These are phyloP conservation scores for Kandelia obovata DNA, from an alignment of 345 rosid genomes.

Conservation along the genomic window DNA sequence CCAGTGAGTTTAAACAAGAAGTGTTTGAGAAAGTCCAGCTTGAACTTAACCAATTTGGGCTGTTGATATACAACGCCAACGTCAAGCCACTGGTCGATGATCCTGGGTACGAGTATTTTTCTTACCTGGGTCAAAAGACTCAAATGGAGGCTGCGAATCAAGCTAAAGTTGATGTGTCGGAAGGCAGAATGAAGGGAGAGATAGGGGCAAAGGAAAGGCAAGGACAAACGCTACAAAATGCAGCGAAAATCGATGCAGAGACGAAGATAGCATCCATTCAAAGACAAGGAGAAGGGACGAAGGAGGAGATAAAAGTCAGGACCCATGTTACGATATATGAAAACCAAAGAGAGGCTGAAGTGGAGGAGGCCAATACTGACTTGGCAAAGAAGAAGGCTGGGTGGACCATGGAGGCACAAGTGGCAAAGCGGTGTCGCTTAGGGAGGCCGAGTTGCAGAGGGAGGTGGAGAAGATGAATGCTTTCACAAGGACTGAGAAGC, in stretches of 20 bases:
- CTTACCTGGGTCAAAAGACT: slow-evolving; percentile 80
- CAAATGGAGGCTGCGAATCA: slow-evolving; percentile 89
- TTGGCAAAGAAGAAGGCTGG: slow-evolving; percentile 71
- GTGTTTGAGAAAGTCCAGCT: slow-evolving; percentile 77
- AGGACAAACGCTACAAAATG: slow-evolving; percentile 69
- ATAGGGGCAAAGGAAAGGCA: slow-evolving; percentile 52
- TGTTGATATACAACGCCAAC: slow-evolving; percentile 68
- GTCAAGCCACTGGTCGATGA: slow-evolving; percentile 86
- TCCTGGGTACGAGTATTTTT: slow-evolving; percentile 80
- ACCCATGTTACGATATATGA: slow-evolving; percentile 64
- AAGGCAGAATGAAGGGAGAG: slow-evolving; percentile 84
- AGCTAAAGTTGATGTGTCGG: slow-evolving; percentile 65
- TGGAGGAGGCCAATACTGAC: slow-evolving; percentile 65
- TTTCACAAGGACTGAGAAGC: slow-evolving; percentile 57
- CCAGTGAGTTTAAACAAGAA: slow-evolving; percentile 68
- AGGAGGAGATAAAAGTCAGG: slow-evolving; percentile 64
- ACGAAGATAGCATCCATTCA: slow-evolving; percentile 56
- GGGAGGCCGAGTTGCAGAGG: slow-evolving; percentile 69
- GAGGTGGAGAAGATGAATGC: slow-evolving; percentile 82
- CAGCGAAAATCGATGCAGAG: slow-evolving; percentile 70
- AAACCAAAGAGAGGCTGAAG: slow-evolving; percentile 70
- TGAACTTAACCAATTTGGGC: slow-evolving; percentile 70
- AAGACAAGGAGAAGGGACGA: slow-evolving; percentile 60
- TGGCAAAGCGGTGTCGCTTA: slow-evolving; percentile 65
- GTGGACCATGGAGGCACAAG: slow-evolving; percentile 53